phyloP scores from a whole-genome alignment of 2,329 filamentous ascomycete genomes.

The Fusarium lateritium region DNA sequence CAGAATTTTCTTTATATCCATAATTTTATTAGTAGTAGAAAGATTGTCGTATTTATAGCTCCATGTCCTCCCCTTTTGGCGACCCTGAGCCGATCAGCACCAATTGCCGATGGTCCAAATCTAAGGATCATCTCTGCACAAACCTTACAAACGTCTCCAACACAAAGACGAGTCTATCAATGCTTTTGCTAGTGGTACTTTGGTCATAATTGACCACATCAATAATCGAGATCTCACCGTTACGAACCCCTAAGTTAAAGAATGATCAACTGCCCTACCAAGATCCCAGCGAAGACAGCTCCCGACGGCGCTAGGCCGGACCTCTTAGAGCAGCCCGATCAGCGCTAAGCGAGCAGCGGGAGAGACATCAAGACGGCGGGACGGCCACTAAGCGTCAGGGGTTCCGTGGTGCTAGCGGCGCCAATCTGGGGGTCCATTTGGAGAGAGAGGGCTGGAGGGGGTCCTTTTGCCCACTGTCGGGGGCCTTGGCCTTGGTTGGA shows the following conservation, averaged over 20 bases:
- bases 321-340: slow-evolving; percentile 48
- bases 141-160: neutral
- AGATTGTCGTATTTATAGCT: slow-evolving; percentile 35
- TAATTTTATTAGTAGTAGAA: slow-evolving; percentile 27
- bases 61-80: slow-evolving; percentile 31
- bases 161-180: neutral
- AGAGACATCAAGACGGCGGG: slow-evolving; percentile 45
- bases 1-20: slow-evolving; percentile 23
- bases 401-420: slow-evolving; percentile 48
- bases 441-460: neutral
- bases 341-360: slow-evolving; percentile 49
- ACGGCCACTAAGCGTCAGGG: slow-evolving; percentile 48
- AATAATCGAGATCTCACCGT: slow-evolving; percentile 16
- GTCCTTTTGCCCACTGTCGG: slow-evolving; percentile 8
- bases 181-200: neutral
- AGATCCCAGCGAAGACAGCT: slow-evolving; percentile 27
- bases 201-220: neutral
- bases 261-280: slow-evolving; percentile 21
- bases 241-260: slow-evolving; percentile 6
- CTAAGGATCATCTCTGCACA: neutral
- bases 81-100: slow-evolving; percentile 26
- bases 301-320: slow-evolving; percentile 42
- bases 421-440: slow-evolving; percentile 51
- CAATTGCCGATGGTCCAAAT: slow-evolving; percentile 30
- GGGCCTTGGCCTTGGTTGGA: slow-evolving; percentile 45